Percentiles rank a stretch among this genome's conserved stretches.
Conservation (phyloP, 2,329 filamentous ascomycete species). For the Alternaria tenuissima region DNA sequence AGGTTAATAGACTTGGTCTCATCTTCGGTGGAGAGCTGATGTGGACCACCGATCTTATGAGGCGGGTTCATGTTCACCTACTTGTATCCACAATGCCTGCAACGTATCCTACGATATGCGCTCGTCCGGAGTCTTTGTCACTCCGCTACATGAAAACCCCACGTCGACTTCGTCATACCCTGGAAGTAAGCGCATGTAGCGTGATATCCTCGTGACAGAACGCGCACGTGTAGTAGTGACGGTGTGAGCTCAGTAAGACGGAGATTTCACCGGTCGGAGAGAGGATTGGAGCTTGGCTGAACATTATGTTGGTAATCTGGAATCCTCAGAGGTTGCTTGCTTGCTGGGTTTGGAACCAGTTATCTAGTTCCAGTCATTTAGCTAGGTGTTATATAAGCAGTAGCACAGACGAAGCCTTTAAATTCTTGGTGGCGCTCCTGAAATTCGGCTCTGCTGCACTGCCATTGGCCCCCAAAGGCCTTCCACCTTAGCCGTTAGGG, state of each 20-base stretch:
- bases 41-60: background rate
- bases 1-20: background rate
- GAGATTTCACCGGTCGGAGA: slow-evolving; percentile 5
- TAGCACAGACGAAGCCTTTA: slow-evolving; percentile 6
- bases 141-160: background rate
- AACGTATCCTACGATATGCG: background rate
- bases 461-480: slow-evolving; percentile 15
- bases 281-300: background rate
- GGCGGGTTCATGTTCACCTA: background rate
- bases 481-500: slow-evolving; percentile 7
- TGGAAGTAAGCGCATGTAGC: background rate
- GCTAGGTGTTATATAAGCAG: slow-evolving; percentile 5
- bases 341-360: background rate
- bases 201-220: background rate
- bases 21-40: background rate
- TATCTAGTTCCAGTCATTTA: background rate
- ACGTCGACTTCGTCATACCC: background rate
- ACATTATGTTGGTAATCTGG: background rate
- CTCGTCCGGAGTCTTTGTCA: background rate
- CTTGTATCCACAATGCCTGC: background rate
- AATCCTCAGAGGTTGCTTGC: background rate
- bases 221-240: background rate
- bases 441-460: slow-evolving; percentile 11
- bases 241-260: slow-evolving; percentile 12
- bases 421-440: slow-evolving; percentile 9